Percentiles rank a stretch among this genome's conserved stretches.
phyloP scores from a whole-genome alignment of 2,329 filamentous ascomycete genomes.

The Talaromyces pinophilus region DNA sequence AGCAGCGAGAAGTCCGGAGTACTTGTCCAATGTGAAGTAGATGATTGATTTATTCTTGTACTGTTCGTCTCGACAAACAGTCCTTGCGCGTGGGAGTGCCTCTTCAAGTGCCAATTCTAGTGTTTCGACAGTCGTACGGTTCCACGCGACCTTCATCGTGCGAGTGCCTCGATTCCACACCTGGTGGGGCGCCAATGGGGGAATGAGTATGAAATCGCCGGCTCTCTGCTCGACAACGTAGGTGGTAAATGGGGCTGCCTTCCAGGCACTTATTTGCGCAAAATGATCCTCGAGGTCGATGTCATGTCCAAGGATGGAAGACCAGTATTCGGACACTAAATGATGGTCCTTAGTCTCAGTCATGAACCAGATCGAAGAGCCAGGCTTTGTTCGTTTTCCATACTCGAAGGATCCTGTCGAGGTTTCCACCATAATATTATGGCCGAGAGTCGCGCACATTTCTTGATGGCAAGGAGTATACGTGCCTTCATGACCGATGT shows the following conservation, averaged over 20 bases:
- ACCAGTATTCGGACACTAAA: constrained; percentile 88
- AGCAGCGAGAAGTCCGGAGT: constrained; percentile 61
- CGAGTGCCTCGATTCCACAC: constrained; percentile 97
- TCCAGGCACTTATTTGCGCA: constrained; percentile 93
- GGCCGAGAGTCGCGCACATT: constrained; percentile 94
- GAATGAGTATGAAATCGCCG: constrained; percentile 91
- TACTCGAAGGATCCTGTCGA: constrained; percentile 65
- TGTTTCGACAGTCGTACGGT: constrained; percentile 89
- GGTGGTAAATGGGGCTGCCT: constrained; percentile 87
- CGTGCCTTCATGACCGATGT: constrained; percentile 94
- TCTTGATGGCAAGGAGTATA: constrained; percentile 94
- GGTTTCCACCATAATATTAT: constrained; percentile 97
- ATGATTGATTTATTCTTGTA: constrained; percentile 98
- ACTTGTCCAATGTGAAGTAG: constrained; percentile 82
- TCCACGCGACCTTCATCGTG: constrained; percentile 98
- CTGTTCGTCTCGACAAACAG: constrained; percentile 95
- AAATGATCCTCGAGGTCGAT: constrained; percentile 97
- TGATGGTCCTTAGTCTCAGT: constrained; percentile 91
- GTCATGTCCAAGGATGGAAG: constrained; percentile 90
- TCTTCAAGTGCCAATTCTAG: constrained; percentile 82
- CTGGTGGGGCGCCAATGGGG: constrained; percentile 90
- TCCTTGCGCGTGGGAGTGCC: constrained; percentile 80
- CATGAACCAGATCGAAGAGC: constrained; percentile 98
- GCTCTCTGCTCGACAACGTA: constrained; percentile 88
- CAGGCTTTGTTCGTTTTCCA: constrained; percentile 70